Evolutionary conservation across 257 asterid genomes (phyloP).

Genomic region (Plantago major): DNA sequence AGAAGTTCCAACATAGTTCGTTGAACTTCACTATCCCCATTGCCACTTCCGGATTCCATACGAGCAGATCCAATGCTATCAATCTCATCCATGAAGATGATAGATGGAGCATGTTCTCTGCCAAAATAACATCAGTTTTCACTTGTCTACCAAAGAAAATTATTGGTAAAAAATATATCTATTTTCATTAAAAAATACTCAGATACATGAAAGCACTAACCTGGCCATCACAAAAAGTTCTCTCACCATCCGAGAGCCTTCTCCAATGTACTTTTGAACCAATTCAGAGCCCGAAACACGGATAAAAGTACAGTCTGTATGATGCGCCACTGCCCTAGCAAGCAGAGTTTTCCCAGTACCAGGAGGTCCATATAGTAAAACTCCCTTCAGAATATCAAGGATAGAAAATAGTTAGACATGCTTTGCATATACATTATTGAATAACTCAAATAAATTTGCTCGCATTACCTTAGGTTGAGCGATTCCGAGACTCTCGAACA

Average conservation of each 20-base stretch:
- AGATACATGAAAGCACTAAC: slow-evolving; percentile 24
- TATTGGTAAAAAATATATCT: too few relatives aligned
- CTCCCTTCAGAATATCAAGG: slow-evolving; percentile 41
- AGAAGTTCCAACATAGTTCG: slow-evolving; percentile 72
- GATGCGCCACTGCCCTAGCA: slow-evolving; percentile 79
- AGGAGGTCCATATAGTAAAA: slow-evolving; percentile 71
- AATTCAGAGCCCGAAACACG: slow-evolving; percentile 71
- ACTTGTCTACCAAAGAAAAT: background rate
- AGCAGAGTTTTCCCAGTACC: slow-evolving; percentile 74
- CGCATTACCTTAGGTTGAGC: slow-evolving; percentile 65
- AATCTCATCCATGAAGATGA: slow-evolving; percentile 72
- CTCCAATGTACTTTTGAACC: slow-evolving; percentile 76
- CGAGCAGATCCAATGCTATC: slow-evolving; percentile 75
- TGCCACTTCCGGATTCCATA: slow-evolving; percentile 79
- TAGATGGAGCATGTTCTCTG: slow-evolving; percentile 79
- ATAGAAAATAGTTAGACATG: slow-evolving; percentile 10
- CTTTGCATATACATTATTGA: background rate
- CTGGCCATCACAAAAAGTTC: slow-evolving; percentile 83
- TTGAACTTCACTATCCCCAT: slow-evolving; percentile 75
- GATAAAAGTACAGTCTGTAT: slow-evolving; percentile 69
- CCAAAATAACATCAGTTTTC: slow-evolving; percentile 3
- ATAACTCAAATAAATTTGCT: slow-evolving; percentile 9
- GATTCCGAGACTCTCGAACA: slow-evolving; percentile 76
- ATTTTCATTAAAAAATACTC: too few relatives aligned
- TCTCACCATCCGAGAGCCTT: slow-evolving; percentile 78